A percentile compares a stretch with the other conserved stretches of the same genome.
These are phyloP conservation scores for Chrysoporthe austroafricana DNA, from an alignment of 2,329 filamentous ascomycete species.

Conservation along the genomic window DNA sequence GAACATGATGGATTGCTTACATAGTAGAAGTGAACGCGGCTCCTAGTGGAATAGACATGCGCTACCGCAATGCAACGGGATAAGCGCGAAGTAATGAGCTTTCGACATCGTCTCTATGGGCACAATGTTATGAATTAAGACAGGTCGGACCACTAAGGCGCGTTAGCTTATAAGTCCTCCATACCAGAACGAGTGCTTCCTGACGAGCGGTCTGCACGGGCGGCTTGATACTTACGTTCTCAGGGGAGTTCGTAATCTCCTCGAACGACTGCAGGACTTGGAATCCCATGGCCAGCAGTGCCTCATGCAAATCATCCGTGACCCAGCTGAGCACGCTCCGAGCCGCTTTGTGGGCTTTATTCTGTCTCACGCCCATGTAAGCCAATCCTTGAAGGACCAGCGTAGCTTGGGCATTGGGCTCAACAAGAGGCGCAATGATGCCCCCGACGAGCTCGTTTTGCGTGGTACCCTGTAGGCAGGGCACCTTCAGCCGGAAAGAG, in stretches of 20 bases:
- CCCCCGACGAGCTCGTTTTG: slow-evolving; percentile 63
- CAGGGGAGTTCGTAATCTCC: slow-evolving; percentile 70
- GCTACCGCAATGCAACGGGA: not conserved
- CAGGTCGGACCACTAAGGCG: slow-evolving; percentile 26
- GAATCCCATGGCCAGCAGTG: slow-evolving; percentile 79
- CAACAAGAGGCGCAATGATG: slow-evolving; percentile 79
- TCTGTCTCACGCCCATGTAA: slow-evolving; percentile 79
- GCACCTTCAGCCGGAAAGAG: slow-evolving; percentile 69
- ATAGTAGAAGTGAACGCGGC: not conserved
- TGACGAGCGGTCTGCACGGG: not conserved
- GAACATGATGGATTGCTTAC: not conserved
- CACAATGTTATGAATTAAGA: slow-evolving; percentile 6
- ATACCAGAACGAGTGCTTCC: not conserved
- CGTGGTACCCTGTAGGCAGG: slow-evolving; percentile 60
- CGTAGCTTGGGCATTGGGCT: slow-evolving; percentile 68
- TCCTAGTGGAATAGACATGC: not conserved
- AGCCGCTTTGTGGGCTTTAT: slow-evolving; percentile 75
- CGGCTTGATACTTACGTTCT: slow-evolving; percentile 47
- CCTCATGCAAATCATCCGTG: slow-evolving; percentile 72
- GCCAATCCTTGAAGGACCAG: slow-evolving; percentile 77
- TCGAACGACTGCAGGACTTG: slow-evolving; percentile 79
- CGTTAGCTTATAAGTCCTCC: not conserved
- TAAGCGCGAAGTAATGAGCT: not conserved
- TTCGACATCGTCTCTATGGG: not conserved
- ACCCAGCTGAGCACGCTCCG: slow-evolving; percentile 82